A percentile compares a stretch with the other conserved stretches of the same genome.
Conservation (phyloP, 345 rosid genomes). For the Kernera saxatilis region DNA sequence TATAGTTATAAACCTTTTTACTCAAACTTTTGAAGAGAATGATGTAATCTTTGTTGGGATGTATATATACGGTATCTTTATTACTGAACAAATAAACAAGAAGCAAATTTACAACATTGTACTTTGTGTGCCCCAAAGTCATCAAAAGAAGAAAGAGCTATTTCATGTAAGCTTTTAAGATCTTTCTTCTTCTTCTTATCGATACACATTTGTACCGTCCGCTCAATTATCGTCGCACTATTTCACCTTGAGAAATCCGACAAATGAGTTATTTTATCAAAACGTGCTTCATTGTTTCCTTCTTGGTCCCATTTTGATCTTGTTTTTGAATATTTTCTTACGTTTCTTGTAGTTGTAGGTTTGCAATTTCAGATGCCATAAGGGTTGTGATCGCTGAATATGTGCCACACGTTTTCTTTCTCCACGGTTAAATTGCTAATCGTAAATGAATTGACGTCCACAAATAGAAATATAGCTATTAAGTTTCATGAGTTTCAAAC, state of each 20-base stretch:
- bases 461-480: background rate
- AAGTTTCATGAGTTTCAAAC: too few relatives aligned
- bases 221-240: conserved; percentile 8
- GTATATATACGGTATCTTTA: background rate
- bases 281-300: background rate
- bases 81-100: background rate
- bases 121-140: background rate
- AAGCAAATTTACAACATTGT: background rate
- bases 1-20: background rate
- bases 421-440: background rate
- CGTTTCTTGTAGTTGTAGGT: background rate
- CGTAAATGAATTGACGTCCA: background rate
- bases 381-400: background rate
- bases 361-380: background rate
- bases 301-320: background rate
- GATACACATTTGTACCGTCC: conserved; percentile 1
- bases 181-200: conserved; percentile 2
- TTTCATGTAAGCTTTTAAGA: background rate
- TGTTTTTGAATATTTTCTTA: background rate
- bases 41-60: background rate
- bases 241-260: background rate
- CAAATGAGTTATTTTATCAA: background rate
- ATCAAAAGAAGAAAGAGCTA: background rate
- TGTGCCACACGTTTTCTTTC: background rate
- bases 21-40: background rate